These are phyloP conservation scores for Mycosarcoma maydis DNA, from an alignment of 1,284 basidiomycete genomes.

Conservation along the genomic window DNA sequence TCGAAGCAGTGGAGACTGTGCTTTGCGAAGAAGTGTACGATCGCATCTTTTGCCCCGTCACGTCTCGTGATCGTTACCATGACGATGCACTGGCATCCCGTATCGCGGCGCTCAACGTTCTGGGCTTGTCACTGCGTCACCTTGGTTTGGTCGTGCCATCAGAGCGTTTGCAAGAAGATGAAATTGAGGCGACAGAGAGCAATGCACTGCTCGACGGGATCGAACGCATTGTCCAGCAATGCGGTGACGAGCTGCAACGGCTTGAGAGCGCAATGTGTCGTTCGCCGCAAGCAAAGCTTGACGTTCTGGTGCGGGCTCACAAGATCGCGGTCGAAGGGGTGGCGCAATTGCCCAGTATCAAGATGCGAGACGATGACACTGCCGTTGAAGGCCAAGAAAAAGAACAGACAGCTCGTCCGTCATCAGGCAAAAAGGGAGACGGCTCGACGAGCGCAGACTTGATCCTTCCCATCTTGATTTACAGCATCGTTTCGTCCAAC, in stretches of 20 bases:
- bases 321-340: conserved; percentile 79
- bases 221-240: conserved; percentile 75
- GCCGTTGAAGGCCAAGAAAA: conserved; percentile 3
- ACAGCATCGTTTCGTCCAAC: conserved; percentile 87
- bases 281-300: conserved; percentile 81
- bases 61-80: conserved; percentile 81
- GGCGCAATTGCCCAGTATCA: conserved; percentile 25
- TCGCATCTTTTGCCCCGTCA: conserved; percentile 73
- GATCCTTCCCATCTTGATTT: conserved; percentile 87
- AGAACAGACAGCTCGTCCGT: background rate
- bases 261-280: conserved; percentile 73
- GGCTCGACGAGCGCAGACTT: conserved; percentile 71
- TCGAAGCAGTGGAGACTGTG: conserved; percentile 78
- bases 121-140: conserved; percentile 85
- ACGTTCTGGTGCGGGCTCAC: conserved; percentile 82
- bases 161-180: conserved; percentile 56
- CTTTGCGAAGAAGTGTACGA: conserved; percentile 80
- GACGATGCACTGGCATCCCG: conserved; percentile 87
- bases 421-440: background rate
- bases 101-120: conserved; percentile 86
- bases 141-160: conserved; percentile 78
- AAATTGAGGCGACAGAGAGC: conserved; percentile 28
- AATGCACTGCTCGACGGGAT: conserved; percentile 72
- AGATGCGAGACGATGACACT: conserved; percentile 23
- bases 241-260: conserved; percentile 81